These are phyloP conservation scores for Yamadazyma takamatsuzukensis DNA, from an alignment of 805 yeast genomes.

Conservation along the genomic window DNA sequence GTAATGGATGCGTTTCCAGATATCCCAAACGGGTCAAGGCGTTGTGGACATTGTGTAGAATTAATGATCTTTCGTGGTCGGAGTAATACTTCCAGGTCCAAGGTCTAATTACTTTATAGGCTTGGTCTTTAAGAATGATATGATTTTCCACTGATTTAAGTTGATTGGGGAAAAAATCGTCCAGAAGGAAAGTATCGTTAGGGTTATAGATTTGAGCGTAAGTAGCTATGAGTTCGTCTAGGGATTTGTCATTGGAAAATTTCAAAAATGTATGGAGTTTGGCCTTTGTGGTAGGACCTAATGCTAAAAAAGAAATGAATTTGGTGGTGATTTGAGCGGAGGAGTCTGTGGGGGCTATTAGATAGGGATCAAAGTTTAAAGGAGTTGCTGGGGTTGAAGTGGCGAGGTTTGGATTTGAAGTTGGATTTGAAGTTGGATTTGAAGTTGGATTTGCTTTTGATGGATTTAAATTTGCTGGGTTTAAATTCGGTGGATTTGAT, in stretches of 20 bases:
- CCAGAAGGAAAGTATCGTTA: slow-evolving; percentile 27
- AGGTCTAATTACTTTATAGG: slow-evolving; percentile 38
- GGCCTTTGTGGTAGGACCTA: slow-evolving; percentile 42
- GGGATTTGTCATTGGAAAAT: slow-evolving; percentile 9
- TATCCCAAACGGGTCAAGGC: slow-evolving; percentile 41
- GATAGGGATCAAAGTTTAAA: slow-evolving; percentile 11
- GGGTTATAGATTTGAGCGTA: slow-evolving; percentile 31
- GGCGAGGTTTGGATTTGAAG: too few species aligned
- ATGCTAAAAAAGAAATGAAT: slow-evolving; percentile 43
- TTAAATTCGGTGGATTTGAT: too few species aligned
- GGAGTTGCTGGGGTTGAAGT: slow-evolving; percentile 12
- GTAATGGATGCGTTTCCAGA: slow-evolving; percentile 41
- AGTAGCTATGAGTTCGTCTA: slow-evolving; percentile 16
- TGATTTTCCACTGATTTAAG: slow-evolving; percentile 1
- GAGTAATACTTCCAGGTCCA: slow-evolving; percentile 34
- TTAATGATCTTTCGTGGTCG: slow-evolving; percentile 26
- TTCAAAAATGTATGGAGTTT: slow-evolving; percentile 1
- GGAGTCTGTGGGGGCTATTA: slow-evolving; percentile 8
- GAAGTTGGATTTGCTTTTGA: too few species aligned
- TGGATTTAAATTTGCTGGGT: too few species aligned
- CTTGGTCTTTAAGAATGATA: slow-evolving; percentile 36
- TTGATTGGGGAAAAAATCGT: slow-evolving; percentile 25
- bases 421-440: too few species aligned
- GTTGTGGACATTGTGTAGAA: slow-evolving; percentile 30
- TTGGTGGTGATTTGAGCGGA: slow-evolving; percentile 15